Evolutionary conservation across 2,329 filamentous ascomycete genomes (phyloP).

Genomic region (Arthrobotrys megalospora): DNA sequence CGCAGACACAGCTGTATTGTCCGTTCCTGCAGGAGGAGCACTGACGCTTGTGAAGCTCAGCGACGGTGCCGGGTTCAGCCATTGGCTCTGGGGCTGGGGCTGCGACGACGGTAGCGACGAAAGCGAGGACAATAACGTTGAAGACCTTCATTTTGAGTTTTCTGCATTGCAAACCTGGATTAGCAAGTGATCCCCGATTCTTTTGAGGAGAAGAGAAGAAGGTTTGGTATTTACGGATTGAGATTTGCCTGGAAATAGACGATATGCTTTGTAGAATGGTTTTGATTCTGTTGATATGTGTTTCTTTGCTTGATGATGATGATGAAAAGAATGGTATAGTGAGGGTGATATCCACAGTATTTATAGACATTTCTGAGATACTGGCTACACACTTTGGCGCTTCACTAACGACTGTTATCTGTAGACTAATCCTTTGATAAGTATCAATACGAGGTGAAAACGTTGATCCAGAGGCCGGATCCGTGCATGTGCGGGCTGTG

Average conservation of each 20-base stretch:
- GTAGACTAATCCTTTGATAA: not conserved
- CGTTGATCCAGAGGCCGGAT: not conserved
- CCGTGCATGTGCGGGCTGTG: not conserved
- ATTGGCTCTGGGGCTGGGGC: constrained; percentile 30
- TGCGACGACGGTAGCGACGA: constrained; percentile 35
- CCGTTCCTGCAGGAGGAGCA: constrained; percentile 30
- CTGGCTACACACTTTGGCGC: not conserved
- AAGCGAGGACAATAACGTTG: constrained; percentile 40
- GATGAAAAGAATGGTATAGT: not conserved
- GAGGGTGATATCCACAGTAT: constrained; percentile 2
- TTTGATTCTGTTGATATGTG: constrained; percentile 3
- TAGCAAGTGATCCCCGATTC: not conserved
- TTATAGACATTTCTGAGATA: constrained; percentile 15
- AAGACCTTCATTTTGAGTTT: constrained; percentile 49
- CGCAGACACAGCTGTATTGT: constrained; percentile 44
- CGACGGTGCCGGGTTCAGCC: constrained; percentile 18
- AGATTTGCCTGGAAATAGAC: constrained; percentile 21
- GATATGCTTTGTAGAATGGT: not conserved
- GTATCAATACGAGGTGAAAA: not conserved
- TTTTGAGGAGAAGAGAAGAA: not conserved
- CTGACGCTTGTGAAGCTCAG: constrained; percentile 43
- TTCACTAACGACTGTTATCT: not conserved
- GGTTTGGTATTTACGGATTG: constrained; percentile 4
- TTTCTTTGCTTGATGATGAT: constrained; percentile 31
- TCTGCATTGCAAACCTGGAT: not conserved